Evolutionary conservation across 208 protist genomes (phyloP), one percentile per base, ranked within the genome.

Genomic region (Leishmania major): DNA sequence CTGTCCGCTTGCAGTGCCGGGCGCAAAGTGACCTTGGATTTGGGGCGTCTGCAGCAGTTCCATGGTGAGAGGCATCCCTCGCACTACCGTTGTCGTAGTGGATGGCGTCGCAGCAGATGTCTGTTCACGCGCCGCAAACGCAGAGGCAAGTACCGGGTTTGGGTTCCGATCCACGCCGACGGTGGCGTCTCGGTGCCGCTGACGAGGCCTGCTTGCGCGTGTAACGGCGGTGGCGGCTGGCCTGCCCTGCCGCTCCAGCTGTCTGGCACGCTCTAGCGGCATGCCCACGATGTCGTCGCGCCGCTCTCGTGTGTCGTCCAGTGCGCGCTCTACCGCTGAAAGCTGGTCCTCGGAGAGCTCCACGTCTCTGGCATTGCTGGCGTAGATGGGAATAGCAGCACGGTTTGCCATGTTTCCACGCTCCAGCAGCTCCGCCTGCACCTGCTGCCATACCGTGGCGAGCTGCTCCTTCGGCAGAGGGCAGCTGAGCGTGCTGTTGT

Each of bases 211-310:
- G 22, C 62, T 59, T 35, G 59, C 53, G 28, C 62, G 76, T 22
- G 40, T 47, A 19, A 53, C 62, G 7, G 45, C 62, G 1, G 19
- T 6, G 3, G 77, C 43, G 6, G 47, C 66, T 43, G 25, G 66
- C 37, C 37, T 51, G 5, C 49, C 77, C 8, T 59, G 77, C 51
- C 76, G 72, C 83, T 84, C 73, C 31, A 88, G 64, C 75, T 84
- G 82, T 15, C 73, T 49, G 22, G 84, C 86, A 2, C 79, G 85
- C 71, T 89, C 86, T 3, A 93, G 83, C 22, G 91, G 81, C 84
- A 95, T 88, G n/a, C 88, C 91, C 25, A 95, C 89, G n/a, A 95
- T 82, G 37, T 93, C 90, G 66, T 90, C 85, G 22, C 74, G 80
- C 37, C 77, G 82, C 57, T 83, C 82, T 35, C 88, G 89, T 69